phyloP scores from a whole-genome alignment of 768 basidiomycete species.

The Suillus weaverae region DNA sequence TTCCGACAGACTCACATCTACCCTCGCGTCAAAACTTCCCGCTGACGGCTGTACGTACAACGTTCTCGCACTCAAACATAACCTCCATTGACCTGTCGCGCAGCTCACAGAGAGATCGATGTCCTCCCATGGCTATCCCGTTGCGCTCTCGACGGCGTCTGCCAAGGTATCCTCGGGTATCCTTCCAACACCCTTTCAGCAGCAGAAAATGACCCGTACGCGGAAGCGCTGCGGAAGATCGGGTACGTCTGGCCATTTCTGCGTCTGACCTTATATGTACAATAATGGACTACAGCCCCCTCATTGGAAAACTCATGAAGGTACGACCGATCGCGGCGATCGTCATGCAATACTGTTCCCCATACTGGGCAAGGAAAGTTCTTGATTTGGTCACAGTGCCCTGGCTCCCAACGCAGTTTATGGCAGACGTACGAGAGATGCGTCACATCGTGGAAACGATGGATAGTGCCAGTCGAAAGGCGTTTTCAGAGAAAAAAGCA shows the following conservation, averaged over 20 bases:
- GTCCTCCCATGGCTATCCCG: constrained; percentile 39
- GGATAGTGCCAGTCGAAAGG: constrained; percentile 41
- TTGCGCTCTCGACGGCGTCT: constrained; percentile 48
- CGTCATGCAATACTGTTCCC: constrained; percentile 28
- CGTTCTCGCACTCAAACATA: constrained; percentile 15
- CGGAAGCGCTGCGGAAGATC: constrained; percentile 25
- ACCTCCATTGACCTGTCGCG: background rate
- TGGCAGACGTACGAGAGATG: constrained; percentile 40
- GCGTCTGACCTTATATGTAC: background rate
- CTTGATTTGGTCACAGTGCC: constrained; percentile 15
- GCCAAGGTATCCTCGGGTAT: constrained; percentile 46
- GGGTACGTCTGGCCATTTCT: constrained; percentile 24
- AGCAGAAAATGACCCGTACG: constrained; percentile 14
- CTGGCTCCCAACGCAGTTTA: constrained; percentile 9
- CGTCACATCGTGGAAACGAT: constrained; percentile 48
- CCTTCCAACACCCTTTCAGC: constrained; percentile 33
- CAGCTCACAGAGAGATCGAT: constrained; percentile 22
- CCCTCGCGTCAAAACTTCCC: constrained; percentile 21
- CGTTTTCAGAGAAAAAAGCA: constrained; percentile 38
- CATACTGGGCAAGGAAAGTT: constrained; percentile 31
- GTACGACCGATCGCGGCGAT: constrained; percentile 32
- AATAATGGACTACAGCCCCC: constrained; percentile 20
- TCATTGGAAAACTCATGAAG: constrained; percentile 24
- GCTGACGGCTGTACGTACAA: constrained; percentile 23
- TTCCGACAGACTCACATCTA: constrained; percentile 26